Evolutionary conservation across 2,329 filamentous ascomycete genomes (phyloP).

Genomic region (Arthrobotrys sphaeroides): DNA sequence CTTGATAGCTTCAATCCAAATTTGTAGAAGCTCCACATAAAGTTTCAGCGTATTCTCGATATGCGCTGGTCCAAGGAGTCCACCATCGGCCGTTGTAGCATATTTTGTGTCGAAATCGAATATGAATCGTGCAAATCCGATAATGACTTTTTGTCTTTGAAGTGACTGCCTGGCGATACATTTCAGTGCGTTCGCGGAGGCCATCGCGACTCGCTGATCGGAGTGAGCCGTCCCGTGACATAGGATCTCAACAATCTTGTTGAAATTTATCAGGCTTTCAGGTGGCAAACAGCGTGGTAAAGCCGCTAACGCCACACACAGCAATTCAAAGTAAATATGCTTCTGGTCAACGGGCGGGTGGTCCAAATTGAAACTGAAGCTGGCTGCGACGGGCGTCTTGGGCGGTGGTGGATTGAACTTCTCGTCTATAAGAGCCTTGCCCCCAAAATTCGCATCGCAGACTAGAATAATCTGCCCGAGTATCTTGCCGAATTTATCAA

Average conservation of each 20-base stretch:
- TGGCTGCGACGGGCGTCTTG: slow-evolving; percentile 93
- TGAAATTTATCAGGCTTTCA: slow-evolving; percentile 79
- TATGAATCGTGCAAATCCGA: slow-evolving; percentile 95
- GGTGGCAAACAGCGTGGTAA: slow-evolving; percentile 91
- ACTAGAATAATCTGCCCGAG: slow-evolving; percentile 94
- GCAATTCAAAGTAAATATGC: slow-evolving; percentile 91
- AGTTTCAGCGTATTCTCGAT: slow-evolving; percentile 92
- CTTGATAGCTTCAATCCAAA: slow-evolving; percentile 97
- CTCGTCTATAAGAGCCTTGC: slow-evolving; percentile 92
- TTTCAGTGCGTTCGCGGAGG: slow-evolving; percentile 90
- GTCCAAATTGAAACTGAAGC: slow-evolving; percentile 92
- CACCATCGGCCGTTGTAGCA: slow-evolving; percentile 96
- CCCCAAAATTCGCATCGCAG: slow-evolving; percentile 96
- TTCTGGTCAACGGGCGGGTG: slow-evolving; percentile 81
- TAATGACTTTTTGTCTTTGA: slow-evolving; percentile 93
- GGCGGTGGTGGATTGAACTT: slow-evolving; percentile 88
- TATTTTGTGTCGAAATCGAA: slow-evolving; percentile 99
- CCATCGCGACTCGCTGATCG: slow-evolving; percentile 87
- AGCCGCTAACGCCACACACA: slow-evolving; percentile 95
- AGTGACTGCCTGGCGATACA: slow-evolving; percentile 87
- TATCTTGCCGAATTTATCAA: slow-evolving; percentile 91
- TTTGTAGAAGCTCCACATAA: slow-evolving; percentile 91
- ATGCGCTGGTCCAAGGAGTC: slow-evolving; percentile 90
- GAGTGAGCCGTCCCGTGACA: slow-evolving; percentile 98
- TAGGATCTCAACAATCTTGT: slow-evolving; percentile 89